Conservation (phyloP, 805 yeast genomes). For the Saccharomycopsis schoenii region DNA sequence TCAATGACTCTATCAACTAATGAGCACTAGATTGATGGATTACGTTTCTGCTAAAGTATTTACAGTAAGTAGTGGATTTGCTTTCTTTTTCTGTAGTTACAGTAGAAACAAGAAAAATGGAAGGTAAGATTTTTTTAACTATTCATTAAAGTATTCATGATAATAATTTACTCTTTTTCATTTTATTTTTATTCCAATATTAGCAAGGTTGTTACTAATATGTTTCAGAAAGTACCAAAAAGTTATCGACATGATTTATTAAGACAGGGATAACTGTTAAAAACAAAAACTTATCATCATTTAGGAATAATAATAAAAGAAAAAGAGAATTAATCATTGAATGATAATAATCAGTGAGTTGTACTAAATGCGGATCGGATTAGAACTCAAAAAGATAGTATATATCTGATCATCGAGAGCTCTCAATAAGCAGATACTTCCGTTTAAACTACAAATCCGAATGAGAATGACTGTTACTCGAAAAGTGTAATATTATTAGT, state of each 20-base stretch:
- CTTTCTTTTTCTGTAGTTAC: no score
- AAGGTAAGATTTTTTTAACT: neutral
- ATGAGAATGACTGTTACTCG: no score
- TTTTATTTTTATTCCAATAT: neutral
- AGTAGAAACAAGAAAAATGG: neutral
- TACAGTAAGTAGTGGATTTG: no score
- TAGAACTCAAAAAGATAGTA: neutral
- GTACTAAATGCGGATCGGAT: neutral
- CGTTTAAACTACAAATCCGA: neutral
- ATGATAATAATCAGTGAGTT: neutral
- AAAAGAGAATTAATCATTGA: neutral
- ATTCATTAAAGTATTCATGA: neutral
- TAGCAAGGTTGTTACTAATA: neutral
- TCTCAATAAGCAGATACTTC: neutral
- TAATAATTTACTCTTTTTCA: neutral
- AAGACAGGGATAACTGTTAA: constrained; percentile 83
- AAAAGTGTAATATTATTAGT: no score
- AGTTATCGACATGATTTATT: constrained; percentile 63
- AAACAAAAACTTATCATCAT: constrained; percentile 49
- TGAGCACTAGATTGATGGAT: no score
- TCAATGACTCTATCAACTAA: no score
- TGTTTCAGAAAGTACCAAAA: constrained; percentile 18
- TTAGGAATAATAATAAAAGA: constrained; percentile 2
- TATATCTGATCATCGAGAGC: neutral
- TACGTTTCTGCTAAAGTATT: no score